Base-by-base conservation (phyloP, 139 green algal genomes). In the Eudorina sp. region DNA sequence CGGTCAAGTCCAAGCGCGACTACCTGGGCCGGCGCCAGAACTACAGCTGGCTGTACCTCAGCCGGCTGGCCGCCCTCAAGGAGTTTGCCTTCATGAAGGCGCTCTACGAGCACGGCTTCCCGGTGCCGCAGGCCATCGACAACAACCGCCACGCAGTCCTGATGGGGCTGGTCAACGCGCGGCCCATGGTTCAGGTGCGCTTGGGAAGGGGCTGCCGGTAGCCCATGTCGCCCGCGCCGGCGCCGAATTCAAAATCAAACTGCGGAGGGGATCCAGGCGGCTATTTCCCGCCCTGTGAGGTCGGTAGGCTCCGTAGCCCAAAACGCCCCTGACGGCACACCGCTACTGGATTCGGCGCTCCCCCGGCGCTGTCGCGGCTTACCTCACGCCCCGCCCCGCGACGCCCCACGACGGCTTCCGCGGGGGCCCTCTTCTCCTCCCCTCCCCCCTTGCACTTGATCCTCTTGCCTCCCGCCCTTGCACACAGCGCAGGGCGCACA, bases 61-160 rank as follows among this genome's bases (percentile, higher is more conserved):
- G 94, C 0, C 86, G 98, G 18, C 93, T 99, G 51, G 96, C 98
- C 3, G 98, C 98, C 0, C 89, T 98, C 25, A 99, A 99, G 90
- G 98, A 99, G 94, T 98, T 93, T 79, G 96, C 96, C 5, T 99
- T 99, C 94, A 99, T 99, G 97, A 96, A 96, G 80, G 98, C 98
- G 13, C 94, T 99, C 51, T 92, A 92, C 0, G 93, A 99, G 34
- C 90, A 95, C 53, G 97, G 96, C 23, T 97, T 99, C 62, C 96
- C 98, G 0, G 98, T 99, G 46, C 98, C 98, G 0, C 68, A 93
- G 83, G 96, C 98, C 18, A 95, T 99, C 36, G 98, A 99, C 85
- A 91, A 96, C 86, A 99, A 98, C 93, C 91, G 97, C 0, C 98
- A 99, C 89, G 97, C 95, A 1, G 97, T 99, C 86, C 91, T 99